A percentile compares a stretch with the other conserved stretches of the same genome.
These are phyloP conservation scores for Myxozyma melibiosi DNA, from an alignment of 805 yeast genomes.

Conservation along the genomic window DNA sequence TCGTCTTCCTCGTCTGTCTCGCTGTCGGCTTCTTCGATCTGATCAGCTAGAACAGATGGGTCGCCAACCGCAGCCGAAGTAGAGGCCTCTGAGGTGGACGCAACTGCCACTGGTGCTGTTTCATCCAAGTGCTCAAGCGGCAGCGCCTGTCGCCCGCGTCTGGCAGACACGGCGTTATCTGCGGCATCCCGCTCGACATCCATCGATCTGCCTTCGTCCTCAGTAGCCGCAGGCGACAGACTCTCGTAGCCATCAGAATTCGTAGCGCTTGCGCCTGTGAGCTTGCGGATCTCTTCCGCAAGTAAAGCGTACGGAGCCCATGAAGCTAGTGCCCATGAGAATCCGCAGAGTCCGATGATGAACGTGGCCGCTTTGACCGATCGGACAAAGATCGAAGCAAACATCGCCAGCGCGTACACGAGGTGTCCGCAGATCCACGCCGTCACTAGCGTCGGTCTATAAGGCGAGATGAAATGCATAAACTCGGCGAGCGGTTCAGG, in stretches of 20 bases:
- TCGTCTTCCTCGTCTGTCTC: constrained; percentile 19
- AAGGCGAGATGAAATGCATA: constrained; percentile 22
- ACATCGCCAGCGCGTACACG: constrained; percentile 31
- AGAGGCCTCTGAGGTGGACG: background rate
- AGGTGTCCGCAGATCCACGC: constrained; percentile 28
- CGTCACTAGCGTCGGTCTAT: constrained; percentile 31
- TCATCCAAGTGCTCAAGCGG: constrained; percentile 2
- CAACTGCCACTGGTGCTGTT: background rate
- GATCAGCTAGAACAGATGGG: background rate
- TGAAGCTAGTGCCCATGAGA: constrained; percentile 32
- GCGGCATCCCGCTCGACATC: constrained; percentile 12
- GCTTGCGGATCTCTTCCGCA: constrained; percentile 31
- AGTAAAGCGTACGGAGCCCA: constrained; percentile 34
- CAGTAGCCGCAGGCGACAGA: background rate
- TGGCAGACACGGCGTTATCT: background rate
- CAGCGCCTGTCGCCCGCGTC: constrained; percentile 14
- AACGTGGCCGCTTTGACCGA: constrained; percentile 29
- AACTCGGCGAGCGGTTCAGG: constrained; percentile 21
- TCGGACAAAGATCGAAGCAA: constrained; percentile 26
- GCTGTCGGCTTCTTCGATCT: background rate
- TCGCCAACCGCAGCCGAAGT: background rate
- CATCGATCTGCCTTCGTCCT: constrained; percentile 1
- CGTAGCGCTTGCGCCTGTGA: background rate
- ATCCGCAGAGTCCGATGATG: constrained; percentile 31
- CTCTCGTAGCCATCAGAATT: constrained; percentile 7